Evolutionary conservation across 805 yeast species (phyloP).

Genomic region (Zygosaccharomyces pseudorouxii): DNA sequence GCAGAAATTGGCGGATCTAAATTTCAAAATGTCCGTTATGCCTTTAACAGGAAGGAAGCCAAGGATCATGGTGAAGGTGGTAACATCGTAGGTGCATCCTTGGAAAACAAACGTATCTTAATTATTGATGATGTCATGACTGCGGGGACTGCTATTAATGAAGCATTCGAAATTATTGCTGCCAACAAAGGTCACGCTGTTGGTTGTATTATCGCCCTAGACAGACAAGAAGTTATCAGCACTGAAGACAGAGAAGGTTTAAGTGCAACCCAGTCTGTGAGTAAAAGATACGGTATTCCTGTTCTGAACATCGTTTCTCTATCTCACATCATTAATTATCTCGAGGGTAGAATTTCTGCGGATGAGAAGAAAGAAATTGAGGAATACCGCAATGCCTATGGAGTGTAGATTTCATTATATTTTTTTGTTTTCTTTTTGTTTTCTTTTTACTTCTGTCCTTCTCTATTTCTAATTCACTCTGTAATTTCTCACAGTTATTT

Average conservation of each 20-base stretch:
- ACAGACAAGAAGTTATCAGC: constrained; percentile 88
- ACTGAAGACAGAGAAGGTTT: constrained; percentile 40
- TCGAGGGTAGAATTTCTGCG: constrained; percentile 50
- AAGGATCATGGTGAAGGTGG: constrained; percentile 99
- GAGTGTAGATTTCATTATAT: constrained; percentile 22
- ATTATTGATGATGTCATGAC: constrained; percentile 97
- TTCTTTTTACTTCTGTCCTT: constrained; percentile 1
- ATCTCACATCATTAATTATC: constrained; percentile 63
- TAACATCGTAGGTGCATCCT: constrained; percentile 76
- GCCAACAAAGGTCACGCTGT: constrained; percentile 67
- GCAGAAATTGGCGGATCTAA: constrained; percentile 85
- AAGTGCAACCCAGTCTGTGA: constrained; percentile 80
- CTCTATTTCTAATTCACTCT: not conserved
- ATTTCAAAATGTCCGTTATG: constrained; percentile 69
- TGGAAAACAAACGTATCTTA: constrained; percentile 66
- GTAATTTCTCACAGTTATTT: constrained; percentile 5
- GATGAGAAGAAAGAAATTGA: constrained; percentile 56
- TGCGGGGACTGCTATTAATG: constrained; percentile 96
- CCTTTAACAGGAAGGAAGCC: constrained; percentile 95
- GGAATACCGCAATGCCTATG: constrained; percentile 47
- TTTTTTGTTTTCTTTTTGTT: not conserved
- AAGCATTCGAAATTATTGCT: constrained; percentile 77
- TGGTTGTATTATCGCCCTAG: constrained; percentile 87
- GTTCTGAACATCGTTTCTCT: constrained; percentile 77
- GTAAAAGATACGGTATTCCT: constrained; percentile 70